These are phyloP conservation scores for Geum urbanum DNA, from an alignment of 306 rosid species.

Conservation along the genomic window DNA sequence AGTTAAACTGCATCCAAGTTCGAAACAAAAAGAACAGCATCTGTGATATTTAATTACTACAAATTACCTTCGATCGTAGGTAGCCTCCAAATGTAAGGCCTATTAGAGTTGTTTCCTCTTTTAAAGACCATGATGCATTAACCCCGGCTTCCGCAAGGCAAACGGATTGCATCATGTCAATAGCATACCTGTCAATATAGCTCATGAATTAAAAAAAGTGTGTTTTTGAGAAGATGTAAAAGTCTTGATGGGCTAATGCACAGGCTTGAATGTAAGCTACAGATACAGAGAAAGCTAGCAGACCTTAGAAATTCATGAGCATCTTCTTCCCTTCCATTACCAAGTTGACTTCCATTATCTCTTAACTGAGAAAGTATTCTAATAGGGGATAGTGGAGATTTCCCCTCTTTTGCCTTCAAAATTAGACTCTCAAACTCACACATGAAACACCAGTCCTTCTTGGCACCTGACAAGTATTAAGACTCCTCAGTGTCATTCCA, in stretches of 20 bases:
- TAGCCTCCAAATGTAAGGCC: slow-evolving; percentile 93
- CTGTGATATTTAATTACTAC: not conserved
- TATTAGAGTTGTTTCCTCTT: slow-evolving; percentile 77
- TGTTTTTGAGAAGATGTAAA: slow-evolving; percentile 17
- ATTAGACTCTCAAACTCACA: slow-evolving; percentile 85
- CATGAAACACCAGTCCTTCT: slow-evolving; percentile 71
- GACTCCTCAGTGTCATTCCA: slow-evolving; percentile 17
- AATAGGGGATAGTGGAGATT: slow-evolving; percentile 65
- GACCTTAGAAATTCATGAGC: slow-evolving; percentile 96
- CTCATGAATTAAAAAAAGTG: slow-evolving; percentile 8
- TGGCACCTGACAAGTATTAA: slow-evolving; percentile 49
- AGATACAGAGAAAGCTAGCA: slow-evolving; percentile 13
- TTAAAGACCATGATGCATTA: slow-evolving; percentile 42
- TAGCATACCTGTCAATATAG: slow-evolving; percentile 52
- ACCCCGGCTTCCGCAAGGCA: slow-evolving; percentile 70
- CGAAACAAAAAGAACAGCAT: not conserved
- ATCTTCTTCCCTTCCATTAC: slow-evolving; percentile 92
- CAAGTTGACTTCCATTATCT: slow-evolving; percentile 76
- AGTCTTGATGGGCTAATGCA: slow-evolving; percentile 10
- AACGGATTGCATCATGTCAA: slow-evolving; percentile 84
- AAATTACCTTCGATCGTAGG: slow-evolving; percentile 76
- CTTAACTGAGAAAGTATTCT: slow-evolving; percentile 68
- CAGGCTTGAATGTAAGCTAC: slow-evolving; percentile 3
- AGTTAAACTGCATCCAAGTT: slow-evolving; percentile 11
- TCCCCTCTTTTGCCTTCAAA: slow-evolving; percentile 62